Evolutionary conservation across 83 land plant species (phyloP).

Genomic region (Larix sibirica): DNA sequence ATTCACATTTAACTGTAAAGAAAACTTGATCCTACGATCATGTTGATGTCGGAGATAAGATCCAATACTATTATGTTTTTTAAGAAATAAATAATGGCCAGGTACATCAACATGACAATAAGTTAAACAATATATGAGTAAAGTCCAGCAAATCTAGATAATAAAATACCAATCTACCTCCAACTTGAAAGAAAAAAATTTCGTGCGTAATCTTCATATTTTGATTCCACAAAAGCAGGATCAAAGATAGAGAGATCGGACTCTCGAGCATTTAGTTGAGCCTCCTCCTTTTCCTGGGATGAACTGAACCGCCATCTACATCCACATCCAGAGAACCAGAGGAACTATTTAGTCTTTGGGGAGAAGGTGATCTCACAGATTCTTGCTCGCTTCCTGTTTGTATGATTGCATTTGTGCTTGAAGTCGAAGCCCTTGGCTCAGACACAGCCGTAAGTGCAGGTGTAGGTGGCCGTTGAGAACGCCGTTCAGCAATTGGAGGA

Average conservation of each 20-base stretch:
- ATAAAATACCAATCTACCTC: background rate
- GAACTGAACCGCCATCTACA: background rate
- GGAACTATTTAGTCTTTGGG: background rate
- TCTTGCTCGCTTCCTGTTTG: slow-evolving; percentile 18
- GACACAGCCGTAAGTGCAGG: background rate
- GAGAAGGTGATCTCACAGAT: slow-evolving; percentile 13
- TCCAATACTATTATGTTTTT: background rate
- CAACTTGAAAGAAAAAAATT: background rate
- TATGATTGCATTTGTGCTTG: slow-evolving; percentile 12
- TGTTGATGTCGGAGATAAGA: background rate
- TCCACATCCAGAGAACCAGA: slow-evolving; percentile 11
- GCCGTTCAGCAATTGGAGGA: background rate
- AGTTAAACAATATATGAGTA: background rate
- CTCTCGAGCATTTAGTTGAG: slow-evolving; percentile 2
- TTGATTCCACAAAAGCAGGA: background rate
- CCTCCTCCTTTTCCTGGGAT: slow-evolving; percentile 19
- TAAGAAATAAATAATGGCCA: background rate
- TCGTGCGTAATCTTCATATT: background rate
- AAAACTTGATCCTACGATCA: background rate
- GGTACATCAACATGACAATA: background rate
- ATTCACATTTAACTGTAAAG: background rate
- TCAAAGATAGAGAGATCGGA: background rate
- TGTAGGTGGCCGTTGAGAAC: background rate
- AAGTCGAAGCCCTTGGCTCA: slow-evolving; percentile 15
- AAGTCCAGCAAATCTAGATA: background rate